phyloP scores from a whole-genome alignment of 2,329 filamentous ascomycete species.

The Rhinocladiella similis region DNA sequence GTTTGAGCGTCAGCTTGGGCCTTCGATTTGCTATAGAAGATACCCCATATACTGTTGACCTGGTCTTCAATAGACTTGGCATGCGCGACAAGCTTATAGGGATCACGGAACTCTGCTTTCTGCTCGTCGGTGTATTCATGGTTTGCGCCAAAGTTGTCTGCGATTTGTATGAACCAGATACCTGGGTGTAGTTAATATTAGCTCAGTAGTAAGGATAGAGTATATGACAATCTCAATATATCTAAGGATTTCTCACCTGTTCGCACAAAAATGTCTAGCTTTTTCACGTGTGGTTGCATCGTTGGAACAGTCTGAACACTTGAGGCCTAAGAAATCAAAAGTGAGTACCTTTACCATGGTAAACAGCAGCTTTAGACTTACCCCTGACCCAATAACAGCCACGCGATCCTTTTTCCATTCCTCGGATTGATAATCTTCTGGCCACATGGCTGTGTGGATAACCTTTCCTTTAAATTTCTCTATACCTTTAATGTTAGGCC shows the following conservation, averaged over 20 bases:
- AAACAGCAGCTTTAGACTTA: conserved; percentile 32
- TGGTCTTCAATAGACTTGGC: conserved; percentile 49
- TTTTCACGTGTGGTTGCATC: conserved; percentile 49
- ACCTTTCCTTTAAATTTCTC: conserved; percentile 47
- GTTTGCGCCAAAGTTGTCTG: conserved; percentile 47
- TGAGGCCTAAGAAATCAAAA: conserved; percentile 25
- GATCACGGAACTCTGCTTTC: conserved; percentile 44
- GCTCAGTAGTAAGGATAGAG: neutral
- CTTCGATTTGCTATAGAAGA: conserved; percentile 46
- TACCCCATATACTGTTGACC: conserved; percentile 49
- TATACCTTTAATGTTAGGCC: conserved; percentile 37
- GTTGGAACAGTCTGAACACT: conserved; percentile 49
- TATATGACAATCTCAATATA: neutral
- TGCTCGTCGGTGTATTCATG: conserved; percentile 44
- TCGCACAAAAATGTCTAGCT: conserved; percentile 48
- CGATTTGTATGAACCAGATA: conserved; percentile 42
- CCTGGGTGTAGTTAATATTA: conserved; percentile 9
- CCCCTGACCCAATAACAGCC: conserved; percentile 47
- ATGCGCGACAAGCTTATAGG: conserved; percentile 42
- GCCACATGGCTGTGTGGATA: conserved; percentile 46
- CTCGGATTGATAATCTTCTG: conserved; percentile 44
- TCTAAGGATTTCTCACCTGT: conserved; percentile 33
- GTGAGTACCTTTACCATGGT: neutral
- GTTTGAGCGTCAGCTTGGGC: conserved; percentile 41
- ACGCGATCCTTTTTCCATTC: conserved; percentile 45